Conservation (phyloP, 495 filamentous ascomycete species). For the Trichocladium uniseriatum region DNA sequence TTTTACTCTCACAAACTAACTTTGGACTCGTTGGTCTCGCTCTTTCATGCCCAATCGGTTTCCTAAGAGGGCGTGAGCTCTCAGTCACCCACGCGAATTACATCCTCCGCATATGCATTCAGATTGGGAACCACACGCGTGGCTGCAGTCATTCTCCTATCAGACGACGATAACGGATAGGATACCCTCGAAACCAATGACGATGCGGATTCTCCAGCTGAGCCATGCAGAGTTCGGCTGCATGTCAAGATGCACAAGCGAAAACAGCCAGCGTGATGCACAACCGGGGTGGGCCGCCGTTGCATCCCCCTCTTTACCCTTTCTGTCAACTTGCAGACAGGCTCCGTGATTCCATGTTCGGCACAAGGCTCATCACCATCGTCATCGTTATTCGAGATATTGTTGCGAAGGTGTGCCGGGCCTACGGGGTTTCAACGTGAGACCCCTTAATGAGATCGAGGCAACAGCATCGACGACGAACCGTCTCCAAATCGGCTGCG, state of each 20-base stretch:
- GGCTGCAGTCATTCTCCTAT: background rate
- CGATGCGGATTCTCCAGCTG: slow-evolving; percentile 10
- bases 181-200: slow-evolving; percentile 3
- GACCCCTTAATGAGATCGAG: no score
- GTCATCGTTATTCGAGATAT: background rate
- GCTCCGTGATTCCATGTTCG: slow-evolving; percentile 4
- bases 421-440: no score
- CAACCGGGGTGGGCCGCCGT: slow-evolving; percentile 14
- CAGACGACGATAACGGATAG: slow-evolving; percentile 3
- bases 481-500: no score
- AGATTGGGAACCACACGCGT: no score
- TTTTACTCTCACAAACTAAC: no score
- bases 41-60: no score
- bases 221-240: slow-evolving; percentile 14
- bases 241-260: slow-evolving; percentile 16
- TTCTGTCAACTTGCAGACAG: slow-evolving; percentile 1
- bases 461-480: no score
- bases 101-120: no score
- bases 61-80: no score
- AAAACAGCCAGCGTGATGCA: slow-evolving; percentile 20
- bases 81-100: no score
- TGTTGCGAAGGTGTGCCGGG: background rate
- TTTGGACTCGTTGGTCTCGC: no score
- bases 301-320: slow-evolving; percentile 8
- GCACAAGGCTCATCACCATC: background rate